phyloP scores from a whole-genome alignment of 2,329 filamentous ascomycete species.

The Escovopsis sp. region DNA sequence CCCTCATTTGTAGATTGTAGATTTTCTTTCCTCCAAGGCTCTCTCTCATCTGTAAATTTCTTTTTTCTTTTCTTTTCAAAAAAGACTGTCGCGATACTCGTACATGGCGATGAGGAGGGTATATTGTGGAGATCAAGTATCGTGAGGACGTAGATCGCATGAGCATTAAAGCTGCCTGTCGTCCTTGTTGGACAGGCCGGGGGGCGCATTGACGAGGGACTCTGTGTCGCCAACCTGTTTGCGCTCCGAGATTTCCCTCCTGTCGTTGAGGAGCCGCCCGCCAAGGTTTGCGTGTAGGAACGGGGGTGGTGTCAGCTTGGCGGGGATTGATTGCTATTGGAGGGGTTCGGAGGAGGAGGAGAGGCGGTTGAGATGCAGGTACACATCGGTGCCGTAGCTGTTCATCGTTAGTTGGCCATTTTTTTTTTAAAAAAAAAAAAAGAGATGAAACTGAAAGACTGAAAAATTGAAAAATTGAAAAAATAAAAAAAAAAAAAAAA shows the following conservation, averaged over 20 bases:
- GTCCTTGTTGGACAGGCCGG: conserved; percentile 15
- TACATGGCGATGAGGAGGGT: no score
- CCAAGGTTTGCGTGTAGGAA: conserved; percentile 29
- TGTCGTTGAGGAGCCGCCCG: conserved; percentile 51
- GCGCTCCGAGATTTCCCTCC: conserved; percentile 64
- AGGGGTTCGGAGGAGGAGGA: conserved; percentile 92
- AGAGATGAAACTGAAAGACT: no score
- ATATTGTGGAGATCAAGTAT: no score
- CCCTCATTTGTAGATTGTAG: not conserved
- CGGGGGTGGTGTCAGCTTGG: conserved; percentile 14
- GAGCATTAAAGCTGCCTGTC: conserved; percentile 21
- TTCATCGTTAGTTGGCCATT: conserved; percentile 7
- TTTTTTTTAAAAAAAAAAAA: no score
- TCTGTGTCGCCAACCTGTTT: conserved; percentile 84
- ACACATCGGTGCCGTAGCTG: conserved; percentile 96
- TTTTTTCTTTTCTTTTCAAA: not conserved
- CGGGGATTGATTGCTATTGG: conserved; percentile 67
- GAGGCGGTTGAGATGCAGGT: conserved; percentile 90
- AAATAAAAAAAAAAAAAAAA: not conserved
- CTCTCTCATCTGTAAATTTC: not conserved
- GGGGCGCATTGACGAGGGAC: conserved; percentile 49
- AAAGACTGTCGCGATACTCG: no score
- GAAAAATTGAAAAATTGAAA: not conserved
- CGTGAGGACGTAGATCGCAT: no score
- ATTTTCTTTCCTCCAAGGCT: not conserved